phyloP scores from a whole-genome alignment of 2,329 filamentous ascomycete species.

The Cryphonectria parasitica region DNA sequence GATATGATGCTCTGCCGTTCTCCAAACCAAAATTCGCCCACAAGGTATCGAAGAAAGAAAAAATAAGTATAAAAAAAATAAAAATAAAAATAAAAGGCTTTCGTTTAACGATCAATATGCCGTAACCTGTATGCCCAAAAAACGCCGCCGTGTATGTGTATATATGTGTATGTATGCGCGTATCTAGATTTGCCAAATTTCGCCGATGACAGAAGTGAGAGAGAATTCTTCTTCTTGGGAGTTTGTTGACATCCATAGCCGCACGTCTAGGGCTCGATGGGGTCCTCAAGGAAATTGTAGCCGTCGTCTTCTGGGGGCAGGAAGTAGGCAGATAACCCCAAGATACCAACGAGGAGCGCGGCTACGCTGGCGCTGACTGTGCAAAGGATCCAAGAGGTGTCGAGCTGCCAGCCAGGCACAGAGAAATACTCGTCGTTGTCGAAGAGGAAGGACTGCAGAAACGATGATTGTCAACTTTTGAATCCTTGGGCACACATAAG shows the following conservation, averaged over 20 bases:
- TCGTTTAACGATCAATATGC: constrained; percentile 21
- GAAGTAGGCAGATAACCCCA: constrained; percentile 69
- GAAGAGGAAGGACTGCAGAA: constrained; percentile 73
- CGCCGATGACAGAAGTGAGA: background rate
- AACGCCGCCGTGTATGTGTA: constrained; percentile 28
- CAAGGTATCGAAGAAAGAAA: constrained; percentile 24
- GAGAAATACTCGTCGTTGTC: constrained; percentile 84
- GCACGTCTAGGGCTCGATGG: constrained; percentile 47
- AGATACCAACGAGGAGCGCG: constrained; percentile 56
- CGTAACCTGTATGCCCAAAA: constrained; percentile 25
- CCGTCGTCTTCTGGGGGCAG: constrained; percentile 77
- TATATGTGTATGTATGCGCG: background rate
- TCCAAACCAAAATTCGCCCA: constrained; percentile 9
- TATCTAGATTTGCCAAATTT: constrained; percentile 13
- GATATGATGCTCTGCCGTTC: background rate
- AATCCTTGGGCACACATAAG: background rate
- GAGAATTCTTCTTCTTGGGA: background rate
- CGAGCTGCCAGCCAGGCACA: constrained; percentile 77
- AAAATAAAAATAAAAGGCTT: background rate
- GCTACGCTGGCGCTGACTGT: constrained; percentile 59
- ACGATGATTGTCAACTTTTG: background rate
- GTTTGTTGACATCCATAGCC: background rate
- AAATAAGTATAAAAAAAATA: too few species aligned
- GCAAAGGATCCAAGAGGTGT: constrained; percentile 76
- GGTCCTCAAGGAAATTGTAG: constrained; percentile 70